These are phyloP conservation scores for Colletotrichum lindemuthianum DNA, from an alignment of 2,329 filamentous ascomycete genomes.

Conservation along the genomic window DNA sequence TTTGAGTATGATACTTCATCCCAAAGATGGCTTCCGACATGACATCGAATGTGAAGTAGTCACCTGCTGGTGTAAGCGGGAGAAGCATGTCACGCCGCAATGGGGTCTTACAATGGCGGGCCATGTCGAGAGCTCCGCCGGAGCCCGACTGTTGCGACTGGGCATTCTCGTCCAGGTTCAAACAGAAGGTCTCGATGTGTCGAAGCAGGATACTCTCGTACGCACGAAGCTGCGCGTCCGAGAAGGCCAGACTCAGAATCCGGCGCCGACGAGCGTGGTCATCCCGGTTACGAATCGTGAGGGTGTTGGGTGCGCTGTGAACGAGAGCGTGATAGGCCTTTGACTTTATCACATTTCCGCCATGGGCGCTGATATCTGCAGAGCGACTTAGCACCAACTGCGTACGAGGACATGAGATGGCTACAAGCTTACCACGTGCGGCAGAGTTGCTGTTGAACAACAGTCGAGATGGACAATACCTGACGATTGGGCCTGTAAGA, in stretches of 20 bases:
- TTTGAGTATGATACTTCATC: constrained; percentile 13
- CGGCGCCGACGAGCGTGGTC: constrained; percentile 34
- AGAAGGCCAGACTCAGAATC: constrained; percentile 39
- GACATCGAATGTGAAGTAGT: constrained; percentile 26
- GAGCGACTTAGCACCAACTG: neutral
- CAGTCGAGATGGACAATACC: constrained; percentile 43
- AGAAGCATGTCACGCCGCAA: neutral
- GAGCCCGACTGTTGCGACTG: constrained; percentile 12
- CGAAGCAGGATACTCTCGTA: constrained; percentile 39
- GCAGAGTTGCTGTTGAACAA: constrained; percentile 33
- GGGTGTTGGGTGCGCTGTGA: constrained; percentile 31
- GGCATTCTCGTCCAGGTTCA: constrained; percentile 35
- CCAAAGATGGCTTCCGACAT: constrained; percentile 18
- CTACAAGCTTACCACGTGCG: constrained; percentile 19
- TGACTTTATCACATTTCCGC: constrained; percentile 34
- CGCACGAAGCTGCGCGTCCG: constrained; percentile 37
- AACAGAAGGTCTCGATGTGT: constrained; percentile 36
- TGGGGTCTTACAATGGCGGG: constrained; percentile 6
- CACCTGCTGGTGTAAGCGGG: neutral
- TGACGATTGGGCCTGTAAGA: constrained; percentile 34
- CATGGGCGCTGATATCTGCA: constrained; percentile 35
- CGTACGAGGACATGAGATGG: no score
- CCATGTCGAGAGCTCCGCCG: constrained; percentile 18
- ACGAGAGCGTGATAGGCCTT: constrained; percentile 35
- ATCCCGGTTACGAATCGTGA: constrained; percentile 14